Percentiles rank a stretch among this genome's conserved stretches.
Conservation (phyloP, 73 alveolate species). For the Paraurostyla sp. region DNA sequence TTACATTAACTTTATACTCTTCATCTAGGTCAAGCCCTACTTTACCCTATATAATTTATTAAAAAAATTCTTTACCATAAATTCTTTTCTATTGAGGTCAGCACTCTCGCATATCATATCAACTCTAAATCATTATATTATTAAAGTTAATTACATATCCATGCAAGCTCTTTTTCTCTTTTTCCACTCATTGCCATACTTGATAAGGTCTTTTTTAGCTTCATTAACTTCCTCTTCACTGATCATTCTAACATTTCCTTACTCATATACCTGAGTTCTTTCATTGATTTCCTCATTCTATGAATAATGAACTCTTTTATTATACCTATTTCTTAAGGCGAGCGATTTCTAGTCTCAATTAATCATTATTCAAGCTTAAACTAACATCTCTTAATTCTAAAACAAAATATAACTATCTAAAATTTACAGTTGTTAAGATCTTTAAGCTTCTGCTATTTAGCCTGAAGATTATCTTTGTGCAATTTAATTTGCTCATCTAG, state of each 20-base stretch:
- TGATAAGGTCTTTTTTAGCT: constrained; percentile 73
- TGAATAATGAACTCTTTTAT: constrained; percentile 19
- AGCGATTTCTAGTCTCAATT: constrained; percentile 66
- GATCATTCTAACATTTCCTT: constrained; percentile 75
- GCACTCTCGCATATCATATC: constrained; percentile 85
- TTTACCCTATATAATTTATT: constrained; percentile 20
- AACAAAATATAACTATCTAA: neutral
- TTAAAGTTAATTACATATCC: constrained; percentile 65
- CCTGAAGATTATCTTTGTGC: constrained; percentile 76
- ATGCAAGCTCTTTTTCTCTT: constrained; percentile 89
- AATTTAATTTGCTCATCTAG: constrained; percentile 83
- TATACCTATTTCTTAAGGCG: constrained; percentile 62
- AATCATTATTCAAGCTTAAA: constrained; percentile 74
- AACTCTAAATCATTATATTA: constrained; percentile 22
- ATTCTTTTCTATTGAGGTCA: constrained; percentile 79
- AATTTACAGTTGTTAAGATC: constrained; percentile 52
- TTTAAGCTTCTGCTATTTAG: constrained; percentile 69
- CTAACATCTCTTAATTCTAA: constrained; percentile 78
- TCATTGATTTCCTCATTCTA: constrained; percentile 72
- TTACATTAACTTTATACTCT: constrained; percentile 44
- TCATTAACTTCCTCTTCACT: constrained; percentile 84
- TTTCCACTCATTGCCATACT: constrained; percentile 80
- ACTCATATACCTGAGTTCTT: constrained; percentile 72
- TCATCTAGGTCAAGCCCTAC: constrained; percentile 86
- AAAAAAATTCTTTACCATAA: constrained; percentile 58